Conservation (phyloP, 495 filamentous ascomycete genomes). For the Xylaria grammica region DNA sequence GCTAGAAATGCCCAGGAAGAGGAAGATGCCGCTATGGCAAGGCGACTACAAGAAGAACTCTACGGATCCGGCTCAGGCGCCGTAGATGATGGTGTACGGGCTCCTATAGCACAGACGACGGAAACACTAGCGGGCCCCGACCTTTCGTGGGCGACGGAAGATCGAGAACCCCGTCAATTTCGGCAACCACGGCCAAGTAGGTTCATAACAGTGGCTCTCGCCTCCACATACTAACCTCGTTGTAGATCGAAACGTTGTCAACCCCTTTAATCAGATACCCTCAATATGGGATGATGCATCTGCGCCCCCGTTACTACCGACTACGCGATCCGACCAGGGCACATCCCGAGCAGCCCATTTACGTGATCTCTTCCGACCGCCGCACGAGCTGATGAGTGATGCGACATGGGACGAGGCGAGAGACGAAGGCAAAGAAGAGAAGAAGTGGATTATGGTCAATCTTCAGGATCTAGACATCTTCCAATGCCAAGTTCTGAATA, state of each 20-base stretch:
- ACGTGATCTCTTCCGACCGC: slow-evolving; percentile 89
- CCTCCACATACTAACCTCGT: neutral
- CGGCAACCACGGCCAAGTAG: slow-evolving; percentile 42
- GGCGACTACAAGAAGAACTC: slow-evolving; percentile 88
- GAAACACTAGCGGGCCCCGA: slow-evolving; percentile 84
- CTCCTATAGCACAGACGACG: slow-evolving; percentile 87
- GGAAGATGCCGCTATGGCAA: slow-evolving; percentile 92
- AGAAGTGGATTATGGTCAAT: slow-evolving; percentile 96
- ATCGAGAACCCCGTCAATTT: slow-evolving; percentile 63
- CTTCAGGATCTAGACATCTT: slow-evolving; percentile 92
- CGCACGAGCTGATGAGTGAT: slow-evolving; percentile 81
- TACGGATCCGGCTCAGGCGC: slow-evolving; percentile 61
- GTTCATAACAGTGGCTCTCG: neutral
- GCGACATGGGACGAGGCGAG: slow-evolving; percentile 80
- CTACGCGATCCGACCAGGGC: slow-evolving; percentile 8
- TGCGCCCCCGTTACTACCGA: slow-evolving; percentile 19
- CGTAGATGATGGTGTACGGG: slow-evolving; percentile 71
- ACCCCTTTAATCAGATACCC: slow-evolving; percentile 82
- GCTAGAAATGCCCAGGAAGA: slow-evolving; percentile 61
- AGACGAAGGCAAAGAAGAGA: slow-evolving; percentile 77
- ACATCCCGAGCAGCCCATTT: slow-evolving; percentile 56
- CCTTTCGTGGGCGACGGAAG: slow-evolving; percentile 58
- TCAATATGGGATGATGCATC: slow-evolving; percentile 72
- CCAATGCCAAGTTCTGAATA: slow-evolving; percentile 88
- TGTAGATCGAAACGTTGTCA: slow-evolving; percentile 33